Percentiles rank a stretch among this genome's conserved stretches.
Evolutionary conservation across 495 filamentous ascomycete species (phyloP).

Genomic region (Neurospora sp.): DNA sequence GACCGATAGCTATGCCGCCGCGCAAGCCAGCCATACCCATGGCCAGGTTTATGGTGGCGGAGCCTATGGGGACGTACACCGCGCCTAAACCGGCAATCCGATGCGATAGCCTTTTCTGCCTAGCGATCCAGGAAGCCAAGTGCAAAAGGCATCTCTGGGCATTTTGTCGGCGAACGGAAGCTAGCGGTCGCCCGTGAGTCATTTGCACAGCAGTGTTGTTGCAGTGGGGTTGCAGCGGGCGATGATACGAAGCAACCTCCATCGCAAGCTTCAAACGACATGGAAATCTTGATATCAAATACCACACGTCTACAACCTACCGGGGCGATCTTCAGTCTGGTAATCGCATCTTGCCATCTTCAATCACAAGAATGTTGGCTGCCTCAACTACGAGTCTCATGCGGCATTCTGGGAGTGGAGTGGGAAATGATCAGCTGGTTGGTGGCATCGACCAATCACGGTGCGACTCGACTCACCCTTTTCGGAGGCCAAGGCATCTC

Average conservation of each 20-base stretch:
- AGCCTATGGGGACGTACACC: constrained; percentile 30
- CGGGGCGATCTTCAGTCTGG: background rate
- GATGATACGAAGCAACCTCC: background rate
- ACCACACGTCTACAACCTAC: background rate
- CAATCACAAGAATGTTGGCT: background rate
- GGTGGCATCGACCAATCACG: constrained; percentile 17
- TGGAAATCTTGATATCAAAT: background rate
- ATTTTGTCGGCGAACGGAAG: background rate
- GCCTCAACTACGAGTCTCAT: background rate
- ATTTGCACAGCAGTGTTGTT: background rate
- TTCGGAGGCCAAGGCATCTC: constrained; percentile 16
- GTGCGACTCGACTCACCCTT: constrained; percentile 10
- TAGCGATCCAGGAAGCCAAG: background rate
- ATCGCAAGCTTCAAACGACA: background rate
- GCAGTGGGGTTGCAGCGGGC: background rate
- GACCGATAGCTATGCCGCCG: constrained; percentile 23
- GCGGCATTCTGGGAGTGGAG: background rate
- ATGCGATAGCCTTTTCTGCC: background rate
- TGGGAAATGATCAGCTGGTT: constrained; percentile 20
- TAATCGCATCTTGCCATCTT: background rate
- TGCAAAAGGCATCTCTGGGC: background rate
- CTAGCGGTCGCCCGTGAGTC: background rate
- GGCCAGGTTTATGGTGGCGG: constrained; percentile 31
- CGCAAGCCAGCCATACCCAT: constrained; percentile 22
- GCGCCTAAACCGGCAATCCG: constrained; percentile 21